Percentiles rank a stretch among this genome's conserved stretches.
Conservation (phyloP, 805 yeast species). For the Saccharomycopsis javanensis region DNA sequence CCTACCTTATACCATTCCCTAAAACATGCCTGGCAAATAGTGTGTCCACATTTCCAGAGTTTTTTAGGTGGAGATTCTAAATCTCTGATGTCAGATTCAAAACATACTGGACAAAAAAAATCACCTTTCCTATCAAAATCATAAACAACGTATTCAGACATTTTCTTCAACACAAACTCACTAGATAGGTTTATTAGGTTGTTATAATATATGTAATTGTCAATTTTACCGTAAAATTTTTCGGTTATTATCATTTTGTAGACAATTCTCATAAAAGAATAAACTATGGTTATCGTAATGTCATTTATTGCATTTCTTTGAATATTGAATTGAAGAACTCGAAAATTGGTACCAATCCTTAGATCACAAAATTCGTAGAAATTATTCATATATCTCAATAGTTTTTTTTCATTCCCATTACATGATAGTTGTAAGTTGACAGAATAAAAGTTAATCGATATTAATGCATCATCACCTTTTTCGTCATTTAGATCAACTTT, state of each 20-base stretch:
- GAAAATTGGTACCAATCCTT: background rate
- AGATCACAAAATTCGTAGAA: conserved; percentile 1
- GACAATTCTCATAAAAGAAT: conserved; percentile 2
- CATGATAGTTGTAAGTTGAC: background rate
- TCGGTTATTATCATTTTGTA: conserved; percentile 7
- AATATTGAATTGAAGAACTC: background rate
- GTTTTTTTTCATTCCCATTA: background rate
- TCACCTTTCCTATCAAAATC: background rate
- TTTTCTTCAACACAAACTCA: conserved; percentile 4
- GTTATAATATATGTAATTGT: conserved; percentile 4
- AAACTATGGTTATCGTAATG: background rate
- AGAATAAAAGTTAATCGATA: background rate
- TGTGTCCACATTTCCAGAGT: conserved; percentile 11
- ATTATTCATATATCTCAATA: conserved; percentile 1
- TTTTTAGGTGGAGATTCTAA: background rate
- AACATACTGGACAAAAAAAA: conserved; percentile 12
- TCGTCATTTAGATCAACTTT: background rate
- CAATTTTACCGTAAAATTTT: background rate
- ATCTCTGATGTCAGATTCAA: conserved; percentile 3
- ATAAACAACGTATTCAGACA: conserved; percentile 1
- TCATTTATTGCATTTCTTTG: background rate
- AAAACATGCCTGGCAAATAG: conserved; percentile 7
- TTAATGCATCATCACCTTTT: background rate
- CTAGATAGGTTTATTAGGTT: conserved; percentile 4
- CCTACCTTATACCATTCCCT: conserved; percentile 7